Base-by-base conservation (phyloP, 768 basidiomycete species). In the Gyrodon lividus region DNA sequence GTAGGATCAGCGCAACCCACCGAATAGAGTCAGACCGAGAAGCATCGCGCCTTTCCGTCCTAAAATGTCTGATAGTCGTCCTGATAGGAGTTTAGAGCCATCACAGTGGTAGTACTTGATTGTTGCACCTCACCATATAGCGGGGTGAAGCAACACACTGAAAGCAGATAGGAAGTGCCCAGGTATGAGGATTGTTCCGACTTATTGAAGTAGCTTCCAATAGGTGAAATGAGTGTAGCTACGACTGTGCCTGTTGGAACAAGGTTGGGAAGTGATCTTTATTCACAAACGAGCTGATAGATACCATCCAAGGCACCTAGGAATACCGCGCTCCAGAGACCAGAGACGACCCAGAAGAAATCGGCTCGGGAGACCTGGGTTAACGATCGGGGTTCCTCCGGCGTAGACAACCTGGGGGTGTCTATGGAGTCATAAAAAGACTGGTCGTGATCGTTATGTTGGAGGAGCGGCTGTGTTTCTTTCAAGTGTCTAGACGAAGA, bases 61-160 rank as follows among this genome's bases (percentile, higher is more conserved):
- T 55, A 93, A 68, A 60, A 92, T 89, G 71, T 93, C 90, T 52
- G 91, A 81, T 54, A 93, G 74, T 54, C 89, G 84, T 54, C 89
- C 89, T 91, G 65, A 62, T 56, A 67, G 59, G 64, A 48, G 56
- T 57, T 63, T 51, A 60, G 59, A 48, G 43, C 30, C 33, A 22
- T 44, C 45, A 47, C 4, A 43, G 38, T 30, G 12, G 10, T 12
- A 5, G 31, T 31, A 19, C 16, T 28, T 24, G 39, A 64, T 57
- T 48, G 44, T 23, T 43, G 41, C 43, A 13, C 68, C 78, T 59
- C 55, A 84, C 90, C 90, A 75, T 92, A 92, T 57, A 92, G 70
- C 52, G 92, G 93, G 19, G 92, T 92, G 68, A 94, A 93, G 71
- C 89, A 93, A 63, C 92, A 93, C 35, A 93, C 82, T 47, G 89